Percentiles rank a stretch among this genome's conserved stretches.
Evolutionary conservation across 495 filamentous ascomycete genomes (phyloP).

Genomic region (Penicillium paradoxum): DNA sequence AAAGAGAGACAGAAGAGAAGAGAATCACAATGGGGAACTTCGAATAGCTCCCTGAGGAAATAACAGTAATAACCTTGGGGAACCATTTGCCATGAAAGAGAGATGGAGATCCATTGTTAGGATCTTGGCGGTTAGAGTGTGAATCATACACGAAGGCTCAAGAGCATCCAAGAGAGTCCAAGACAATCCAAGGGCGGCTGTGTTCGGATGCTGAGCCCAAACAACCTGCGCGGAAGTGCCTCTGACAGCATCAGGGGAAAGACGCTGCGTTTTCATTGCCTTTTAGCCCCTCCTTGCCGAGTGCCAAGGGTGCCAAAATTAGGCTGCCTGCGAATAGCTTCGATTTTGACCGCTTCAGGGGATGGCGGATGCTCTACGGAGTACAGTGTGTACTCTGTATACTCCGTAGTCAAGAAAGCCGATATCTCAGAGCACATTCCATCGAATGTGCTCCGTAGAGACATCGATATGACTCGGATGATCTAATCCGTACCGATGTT

Average conservation of each 20-base stretch:
- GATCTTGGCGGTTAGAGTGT: not conserved
- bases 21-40: not conserved
- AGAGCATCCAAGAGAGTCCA: not conserved
- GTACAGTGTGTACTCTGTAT: too few relatives aligned
- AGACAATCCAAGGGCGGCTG: not conserved
- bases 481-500: too few relatives aligned
- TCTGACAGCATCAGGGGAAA: not conserved
- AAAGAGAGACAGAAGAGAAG: not conserved
- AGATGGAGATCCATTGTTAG: not conserved
- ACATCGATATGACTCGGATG: too few relatives aligned
- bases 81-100: not conserved
- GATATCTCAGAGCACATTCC: too few relatives aligned
- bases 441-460: too few relatives aligned
- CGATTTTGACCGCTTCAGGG: not conserved
- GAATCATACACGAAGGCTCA: not conserved
- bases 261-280: not conserved
- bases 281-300: not conserved
- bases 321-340: not conserved
- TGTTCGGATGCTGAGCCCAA: not conserved
- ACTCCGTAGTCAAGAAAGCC: too few relatives aligned
- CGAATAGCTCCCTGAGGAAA: not conserved
- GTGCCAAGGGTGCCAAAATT: constrained; percentile 1
- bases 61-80: not conserved
- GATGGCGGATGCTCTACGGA: not conserved
- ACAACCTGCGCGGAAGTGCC: not conserved